Conservation (phyloP, 1,284 basidiomycete species). For the Volvariella volvacea region DNA sequence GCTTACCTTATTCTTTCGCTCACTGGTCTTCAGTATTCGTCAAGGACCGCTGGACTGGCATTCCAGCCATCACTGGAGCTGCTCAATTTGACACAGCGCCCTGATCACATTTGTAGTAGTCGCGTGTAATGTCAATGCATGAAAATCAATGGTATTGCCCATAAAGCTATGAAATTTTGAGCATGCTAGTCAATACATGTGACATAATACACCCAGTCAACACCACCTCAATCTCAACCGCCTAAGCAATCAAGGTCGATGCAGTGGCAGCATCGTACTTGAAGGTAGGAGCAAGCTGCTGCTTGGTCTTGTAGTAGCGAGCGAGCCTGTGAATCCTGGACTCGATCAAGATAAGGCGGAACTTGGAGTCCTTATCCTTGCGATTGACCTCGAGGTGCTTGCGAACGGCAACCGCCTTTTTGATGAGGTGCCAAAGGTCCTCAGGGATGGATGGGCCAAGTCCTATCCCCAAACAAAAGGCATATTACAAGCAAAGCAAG, state of each 20-base stretch:
- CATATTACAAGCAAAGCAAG: constrained; percentile 21
- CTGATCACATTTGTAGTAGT: no score
- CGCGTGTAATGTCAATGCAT: no score
- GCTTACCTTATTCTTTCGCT: background rate
- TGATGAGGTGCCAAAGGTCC: constrained; percentile 99
- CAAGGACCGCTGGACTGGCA: constrained; percentile 24
- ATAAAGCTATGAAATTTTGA: no score
- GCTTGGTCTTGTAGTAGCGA: constrained; percentile 95
- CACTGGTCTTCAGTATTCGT: constrained; percentile 20
- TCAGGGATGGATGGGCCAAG: constrained; percentile 97
- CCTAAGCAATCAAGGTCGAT: constrained; percentile 76
- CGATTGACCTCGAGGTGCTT: constrained; percentile 99
- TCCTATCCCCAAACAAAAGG: constrained; percentile 71
- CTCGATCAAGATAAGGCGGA: constrained; percentile 97
- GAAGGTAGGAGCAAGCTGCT: constrained; percentile 96
- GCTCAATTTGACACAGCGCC: constrained; percentile 15
- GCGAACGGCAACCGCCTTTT: constrained; percentile 98
- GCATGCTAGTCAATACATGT: no score
- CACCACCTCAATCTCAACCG: background rate
- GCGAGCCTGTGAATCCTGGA: constrained; percentile 90
- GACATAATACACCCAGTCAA: no score
- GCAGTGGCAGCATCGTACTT: constrained; percentile 95
- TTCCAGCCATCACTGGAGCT: constrained; percentile 17
- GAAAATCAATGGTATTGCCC: no score
- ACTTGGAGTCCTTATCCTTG: constrained; percentile 98